Conservation (phyloP, 2,329 filamentous ascomycete genomes). For the Neopestalotiopsis rosae region DNA sequence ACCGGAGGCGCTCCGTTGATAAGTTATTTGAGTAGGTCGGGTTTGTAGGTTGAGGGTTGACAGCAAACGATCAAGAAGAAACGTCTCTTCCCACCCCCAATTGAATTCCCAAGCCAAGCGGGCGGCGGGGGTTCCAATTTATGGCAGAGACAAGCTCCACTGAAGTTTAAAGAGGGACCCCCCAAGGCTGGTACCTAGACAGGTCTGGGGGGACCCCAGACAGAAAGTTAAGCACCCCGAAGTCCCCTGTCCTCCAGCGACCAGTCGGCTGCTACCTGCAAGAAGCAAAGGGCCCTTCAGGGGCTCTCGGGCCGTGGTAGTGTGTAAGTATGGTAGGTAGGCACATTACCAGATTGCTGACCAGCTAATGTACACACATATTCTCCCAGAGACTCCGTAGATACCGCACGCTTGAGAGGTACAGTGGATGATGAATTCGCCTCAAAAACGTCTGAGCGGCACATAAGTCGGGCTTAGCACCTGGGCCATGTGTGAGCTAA, state of each 20-base stretch:
- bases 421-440: neutral
- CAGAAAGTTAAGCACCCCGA: neutral
- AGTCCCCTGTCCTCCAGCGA: neutral
- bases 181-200: neutral
- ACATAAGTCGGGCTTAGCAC: neutral
- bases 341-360: too few species aligned
- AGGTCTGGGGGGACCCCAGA: neutral
- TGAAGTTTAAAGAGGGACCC: neutral
- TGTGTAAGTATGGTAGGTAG: neutral
- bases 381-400: too few species aligned
- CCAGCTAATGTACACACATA: too few species aligned
- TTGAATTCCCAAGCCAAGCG: neutral
- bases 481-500: neutral
- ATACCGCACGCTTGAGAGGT: too few species aligned
- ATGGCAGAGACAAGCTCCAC: slow-evolving; percentile 1
- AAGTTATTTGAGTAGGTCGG: neutral
- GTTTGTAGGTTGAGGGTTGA: neutral
- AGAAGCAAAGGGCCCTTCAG: neutral
- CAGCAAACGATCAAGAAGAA: slow-evolving; percentile 1
- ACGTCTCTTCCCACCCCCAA: neutral
- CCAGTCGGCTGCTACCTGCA: neutral
- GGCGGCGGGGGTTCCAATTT: neutral
- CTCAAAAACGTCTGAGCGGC: neutral
- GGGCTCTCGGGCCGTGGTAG: slow-evolving; percentile 1
- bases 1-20: neutral